Conservation (phyloP, 306 rosid genomes). For the Trifolium dubium region DNA sequence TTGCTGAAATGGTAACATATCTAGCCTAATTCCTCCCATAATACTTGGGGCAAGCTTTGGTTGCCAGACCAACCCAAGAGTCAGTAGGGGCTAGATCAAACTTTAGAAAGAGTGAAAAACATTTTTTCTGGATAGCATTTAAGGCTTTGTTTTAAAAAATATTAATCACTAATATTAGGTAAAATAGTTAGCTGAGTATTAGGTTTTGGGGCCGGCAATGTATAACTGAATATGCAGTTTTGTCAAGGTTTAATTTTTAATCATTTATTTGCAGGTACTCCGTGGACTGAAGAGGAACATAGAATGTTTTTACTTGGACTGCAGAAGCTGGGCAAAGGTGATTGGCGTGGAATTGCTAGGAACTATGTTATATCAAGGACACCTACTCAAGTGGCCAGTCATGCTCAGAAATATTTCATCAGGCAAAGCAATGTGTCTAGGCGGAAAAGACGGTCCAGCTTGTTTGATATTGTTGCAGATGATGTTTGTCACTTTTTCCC, state of each 20-base stretch:
- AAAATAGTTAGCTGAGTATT: no score
- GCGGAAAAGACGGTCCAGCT: constrained; percentile 95
- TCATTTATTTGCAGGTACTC: constrained; percentile 67
- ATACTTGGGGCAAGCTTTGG: not conserved
- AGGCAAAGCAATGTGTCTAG: constrained; percentile 92
- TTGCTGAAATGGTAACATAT: not conserved
- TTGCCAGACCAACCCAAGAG: not conserved
- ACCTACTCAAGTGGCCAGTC: constrained; percentile 99
- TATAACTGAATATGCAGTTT: not conserved
- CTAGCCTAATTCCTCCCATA: not conserved
- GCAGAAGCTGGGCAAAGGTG: constrained; percentile 98
- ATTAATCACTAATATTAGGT: not conserved
- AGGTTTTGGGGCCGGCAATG: not conserved
- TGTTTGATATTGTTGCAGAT: constrained; percentile 90
- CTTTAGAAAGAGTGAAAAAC: not conserved
- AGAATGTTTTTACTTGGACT: constrained; percentile 96
- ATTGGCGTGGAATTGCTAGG: constrained; percentile 99
- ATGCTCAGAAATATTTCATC: constrained; percentile 96
- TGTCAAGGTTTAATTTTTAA: constrained; percentile 23
- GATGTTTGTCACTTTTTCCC: constrained; percentile 64
- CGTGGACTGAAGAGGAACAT: constrained; percentile 99
- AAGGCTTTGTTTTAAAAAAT: not conserved
- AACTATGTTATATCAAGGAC: constrained; percentile 91
- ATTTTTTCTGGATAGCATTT: not conserved
- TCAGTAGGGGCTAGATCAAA: not conserved